Evolutionary conservation across 805 yeast species (phyloP).

Genomic region (Candida montana): DNA sequence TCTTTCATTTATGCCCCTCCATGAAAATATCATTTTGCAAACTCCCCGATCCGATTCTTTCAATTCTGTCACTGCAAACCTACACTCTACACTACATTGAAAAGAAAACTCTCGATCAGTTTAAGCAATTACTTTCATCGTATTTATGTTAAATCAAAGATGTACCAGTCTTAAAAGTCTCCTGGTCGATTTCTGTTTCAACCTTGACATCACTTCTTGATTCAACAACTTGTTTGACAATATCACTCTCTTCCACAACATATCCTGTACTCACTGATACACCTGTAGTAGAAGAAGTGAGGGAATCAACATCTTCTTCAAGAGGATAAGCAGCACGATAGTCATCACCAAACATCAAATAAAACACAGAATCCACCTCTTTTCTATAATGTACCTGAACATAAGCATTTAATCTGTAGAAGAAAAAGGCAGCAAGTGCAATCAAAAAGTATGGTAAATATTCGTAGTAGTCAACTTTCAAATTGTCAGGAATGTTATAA

Average conservation of each 20-base stretch:
- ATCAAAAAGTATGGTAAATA: constrained; percentile 10
- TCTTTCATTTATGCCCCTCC: too few species aligned
- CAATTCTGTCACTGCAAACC: too few species aligned
- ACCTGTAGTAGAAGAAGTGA: background rate
- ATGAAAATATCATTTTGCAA: too few species aligned
- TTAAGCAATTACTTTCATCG: too few species aligned
- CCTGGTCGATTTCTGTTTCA: constrained; percentile 18
- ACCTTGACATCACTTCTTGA: constrained; percentile 8
- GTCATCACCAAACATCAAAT: constrained; percentile 14
- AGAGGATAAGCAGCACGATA: background rate
- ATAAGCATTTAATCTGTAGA: constrained; percentile 7
- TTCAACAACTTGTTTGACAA: constrained; percentile 14
- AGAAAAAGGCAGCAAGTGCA: constrained; percentile 5
- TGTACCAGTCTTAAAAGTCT: background rate
- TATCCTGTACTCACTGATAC: constrained; percentile 5
- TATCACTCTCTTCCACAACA: constrained; percentile 19
- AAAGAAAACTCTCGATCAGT: too few species aligned
- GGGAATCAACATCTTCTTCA: background rate
- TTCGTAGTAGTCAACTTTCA: constrained; percentile 14
- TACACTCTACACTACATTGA: too few species aligned
- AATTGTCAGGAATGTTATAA: constrained; percentile 49
- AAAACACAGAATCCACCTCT: constrained; percentile 8
- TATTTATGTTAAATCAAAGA: background rate
- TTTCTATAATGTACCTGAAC: constrained; percentile 17
- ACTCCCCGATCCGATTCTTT: too few species aligned